A percentile compares a stretch with the other conserved stretches of the same genome.
Conservation (phyloP, 345 rosid species). For the Geranium rotundifolium region DNA sequence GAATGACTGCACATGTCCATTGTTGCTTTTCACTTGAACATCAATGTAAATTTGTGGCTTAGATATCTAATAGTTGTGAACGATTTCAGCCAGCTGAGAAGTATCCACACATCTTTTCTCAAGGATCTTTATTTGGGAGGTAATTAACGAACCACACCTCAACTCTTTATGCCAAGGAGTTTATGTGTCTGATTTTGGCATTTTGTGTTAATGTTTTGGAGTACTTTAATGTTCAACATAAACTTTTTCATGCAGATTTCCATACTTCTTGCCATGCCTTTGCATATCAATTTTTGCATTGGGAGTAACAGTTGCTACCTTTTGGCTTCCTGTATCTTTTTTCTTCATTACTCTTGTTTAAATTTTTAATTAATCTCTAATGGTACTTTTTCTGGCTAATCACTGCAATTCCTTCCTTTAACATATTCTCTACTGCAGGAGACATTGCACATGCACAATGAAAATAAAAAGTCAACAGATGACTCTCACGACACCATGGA, state of each 20-base stretch:
- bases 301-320: constrained; percentile 33
- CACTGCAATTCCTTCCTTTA: no score
- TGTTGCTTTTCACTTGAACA: neutral
- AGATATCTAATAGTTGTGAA: neutral
- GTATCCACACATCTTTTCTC: constrained; percentile 53
- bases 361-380: no score
- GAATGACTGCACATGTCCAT: neutral
- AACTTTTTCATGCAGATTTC: constrained; percentile 45
- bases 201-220: neutral
- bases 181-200: neutral
- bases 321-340: constrained; percentile 61
- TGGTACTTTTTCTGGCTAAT: no score
- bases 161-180: neutral
- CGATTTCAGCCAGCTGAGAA: constrained; percentile 69
- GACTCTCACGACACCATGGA: constrained; percentile 33
- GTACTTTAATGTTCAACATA: neutral
- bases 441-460: constrained; percentile 54
- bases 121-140: constrained; percentile 67
- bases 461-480: constrained; percentile 13
- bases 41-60: neutral
- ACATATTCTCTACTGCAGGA: constrained; percentile 28
- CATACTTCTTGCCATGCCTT: constrained; percentile 67
- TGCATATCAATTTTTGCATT: constrained; percentile 51
- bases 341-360: no score
- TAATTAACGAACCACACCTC: constrained; percentile 14